Conservation (phyloP, 345 rosid species). For the Syzygium oleosum region DNA sequence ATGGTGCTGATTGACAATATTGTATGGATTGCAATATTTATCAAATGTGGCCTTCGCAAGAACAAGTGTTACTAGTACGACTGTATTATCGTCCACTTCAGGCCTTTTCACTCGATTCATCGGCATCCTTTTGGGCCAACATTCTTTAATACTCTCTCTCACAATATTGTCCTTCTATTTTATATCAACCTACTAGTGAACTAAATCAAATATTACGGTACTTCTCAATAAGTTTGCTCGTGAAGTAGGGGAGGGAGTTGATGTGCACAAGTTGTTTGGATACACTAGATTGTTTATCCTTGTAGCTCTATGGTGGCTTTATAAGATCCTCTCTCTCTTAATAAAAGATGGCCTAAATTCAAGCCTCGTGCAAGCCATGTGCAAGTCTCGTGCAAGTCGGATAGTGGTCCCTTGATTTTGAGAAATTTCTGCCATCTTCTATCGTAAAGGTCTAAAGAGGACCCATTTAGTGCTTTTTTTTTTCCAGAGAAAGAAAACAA, state of each 20-base stretch:
- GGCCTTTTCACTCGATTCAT: conserved; percentile 92
- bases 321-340: conserved; percentile 25
- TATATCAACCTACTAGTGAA: neutral
- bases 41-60: conserved; percentile 96
- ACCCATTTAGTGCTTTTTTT: no score
- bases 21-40: conserved; percentile 47
- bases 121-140: conserved; percentile 83
- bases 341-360: no score
- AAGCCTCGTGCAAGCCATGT: no score
- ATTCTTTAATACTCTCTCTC: conserved; percentile 27
- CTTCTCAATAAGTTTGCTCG: conserved; percentile 46
- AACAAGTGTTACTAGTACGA: conserved; percentile 93
- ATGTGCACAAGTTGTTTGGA: conserved; percentile 92
- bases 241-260: conserved; percentile 78
- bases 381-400: no score
- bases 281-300: conserved; percentile 91
- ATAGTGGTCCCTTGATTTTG: no score
- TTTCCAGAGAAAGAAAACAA: no score
- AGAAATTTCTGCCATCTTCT: no score
- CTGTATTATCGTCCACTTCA: conserved; percentile 86
- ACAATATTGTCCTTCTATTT: neutral
- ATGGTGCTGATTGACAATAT: neutral
- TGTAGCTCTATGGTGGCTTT: conserved; percentile 98
- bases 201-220: neutral
- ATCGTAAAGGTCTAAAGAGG: no score